A percentile compares a stretch with the other conserved stretches of the same genome.
phyloP scores from a whole-genome alignment of 441 rosid genomes.

The Hura crepitans region DNA sequence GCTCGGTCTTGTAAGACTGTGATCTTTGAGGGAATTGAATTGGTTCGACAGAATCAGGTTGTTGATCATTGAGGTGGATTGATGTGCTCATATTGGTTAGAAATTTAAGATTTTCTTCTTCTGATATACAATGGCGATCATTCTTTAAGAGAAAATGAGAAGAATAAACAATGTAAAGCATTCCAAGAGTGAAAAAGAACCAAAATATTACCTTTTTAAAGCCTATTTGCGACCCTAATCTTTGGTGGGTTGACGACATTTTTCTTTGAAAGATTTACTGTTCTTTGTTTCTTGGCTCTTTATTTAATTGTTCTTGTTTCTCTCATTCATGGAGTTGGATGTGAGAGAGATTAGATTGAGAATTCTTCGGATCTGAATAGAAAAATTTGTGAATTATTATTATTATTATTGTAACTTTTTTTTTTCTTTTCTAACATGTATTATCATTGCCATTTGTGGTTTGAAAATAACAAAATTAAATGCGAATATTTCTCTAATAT shows the following conservation, averaged over 20 bases:
- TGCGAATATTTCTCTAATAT: neutral
- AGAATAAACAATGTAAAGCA: constrained; percentile 50
- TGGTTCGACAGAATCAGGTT: constrained; percentile 17
- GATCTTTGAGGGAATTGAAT: constrained; percentile 21
- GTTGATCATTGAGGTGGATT: constrained; percentile 17
- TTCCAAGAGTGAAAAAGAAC: constrained; percentile 40
- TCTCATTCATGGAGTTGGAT: constrained; percentile 21
- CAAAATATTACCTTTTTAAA: constrained; percentile 40
- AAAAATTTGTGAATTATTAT: neutral
- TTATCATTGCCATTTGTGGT: constrained; percentile 7
- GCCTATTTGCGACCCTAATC: constrained; percentile 26
- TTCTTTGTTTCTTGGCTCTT: constrained; percentile 5
- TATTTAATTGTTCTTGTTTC: constrained; percentile 16
- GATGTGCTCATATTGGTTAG: constrained; percentile 32
- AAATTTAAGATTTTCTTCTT: constrained; percentile 24
- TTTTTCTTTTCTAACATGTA: neutral
- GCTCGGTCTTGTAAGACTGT: constrained; percentile 36
- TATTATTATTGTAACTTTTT: neutral
- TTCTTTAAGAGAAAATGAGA: constrained; percentile 40
- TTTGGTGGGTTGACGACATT: constrained; percentile 29
- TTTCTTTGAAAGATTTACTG: neutral
- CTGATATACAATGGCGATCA: constrained; percentile 28
- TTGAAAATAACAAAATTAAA: neutral
- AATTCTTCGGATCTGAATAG: constrained; percentile 41
- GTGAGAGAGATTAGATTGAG: constrained; percentile 35